A percentile compares a stretch with the other conserved stretches of the same genome.
phyloP scores from a whole-genome alignment of 1,139 yeast genomes.

The Kodamaea sp. region DNA sequence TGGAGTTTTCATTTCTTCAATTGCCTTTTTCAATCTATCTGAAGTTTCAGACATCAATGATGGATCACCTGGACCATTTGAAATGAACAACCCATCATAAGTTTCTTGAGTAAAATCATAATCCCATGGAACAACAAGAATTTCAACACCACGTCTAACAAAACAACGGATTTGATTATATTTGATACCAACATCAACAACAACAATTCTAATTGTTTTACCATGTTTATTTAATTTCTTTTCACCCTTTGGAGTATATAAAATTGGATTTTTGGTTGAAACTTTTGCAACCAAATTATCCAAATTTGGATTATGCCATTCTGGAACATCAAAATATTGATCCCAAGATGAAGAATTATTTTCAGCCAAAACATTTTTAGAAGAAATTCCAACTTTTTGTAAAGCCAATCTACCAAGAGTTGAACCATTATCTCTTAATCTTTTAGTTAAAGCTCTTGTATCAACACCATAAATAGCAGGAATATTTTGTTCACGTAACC shows the following conservation, averaged over 20 bases:
- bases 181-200: slow-evolving; percentile 97
- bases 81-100: slow-evolving; percentile 92
- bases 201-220: slow-evolving; percentile 74
- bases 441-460: slow-evolving; percentile 91
- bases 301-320: slow-evolving; percentile 91
- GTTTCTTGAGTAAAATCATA: slow-evolving; percentile 73
- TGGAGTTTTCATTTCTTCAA: slow-evolving; percentile 66
- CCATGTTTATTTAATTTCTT: slow-evolving; percentile 62
- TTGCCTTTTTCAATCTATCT: slow-evolving; percentile 51
- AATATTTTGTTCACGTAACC: slow-evolving; percentile 88
- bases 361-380: slow-evolving; percentile 37
- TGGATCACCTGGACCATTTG: slow-evolving; percentile 99
- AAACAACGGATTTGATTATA: slow-evolving; percentile 97
- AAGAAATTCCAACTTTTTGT: slow-evolving; percentile 46
- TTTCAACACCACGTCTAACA: slow-evolving; percentile 92
- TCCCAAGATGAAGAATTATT: slow-evolving; percentile 46
- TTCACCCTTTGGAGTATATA: slow-evolving; percentile 58
- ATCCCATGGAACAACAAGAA: slow-evolving; percentile 95
- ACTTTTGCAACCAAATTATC: slow-evolving; percentile 91
- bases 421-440: slow-evolving; percentile 88
- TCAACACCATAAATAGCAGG: slow-evolving; percentile 99
- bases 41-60: slow-evolving; percentile 71
- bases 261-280: slow-evolving; percentile 68
- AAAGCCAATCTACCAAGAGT: slow-evolving; percentile 82
- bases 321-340: slow-evolving; percentile 66